Percentiles rank a stretch among this genome's conserved stretches.
These are phyloP conservation scores for Stylonectria norvegica DNA, from an alignment of 2,329 filamentous ascomycete genomes.

Conservation along the genomic window DNA sequence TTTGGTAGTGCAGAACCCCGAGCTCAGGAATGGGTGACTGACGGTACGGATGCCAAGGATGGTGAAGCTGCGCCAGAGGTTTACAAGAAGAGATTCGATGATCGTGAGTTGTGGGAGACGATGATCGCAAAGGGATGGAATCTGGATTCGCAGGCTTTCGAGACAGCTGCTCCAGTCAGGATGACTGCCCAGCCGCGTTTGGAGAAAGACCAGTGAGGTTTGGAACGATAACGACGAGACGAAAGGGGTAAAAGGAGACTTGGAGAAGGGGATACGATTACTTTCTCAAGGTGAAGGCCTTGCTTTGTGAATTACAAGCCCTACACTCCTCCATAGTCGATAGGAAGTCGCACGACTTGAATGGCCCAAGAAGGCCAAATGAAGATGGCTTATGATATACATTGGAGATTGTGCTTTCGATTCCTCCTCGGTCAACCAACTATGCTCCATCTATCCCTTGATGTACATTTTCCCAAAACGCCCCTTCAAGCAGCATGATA, in stretches of 20 bases:
- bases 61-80: slow-evolving; percentile 4
- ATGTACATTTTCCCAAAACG: slow-evolving; percentile 27
- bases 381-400: slow-evolving; percentile 5
- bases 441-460: slow-evolving; percentile 11
- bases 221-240: not conserved
- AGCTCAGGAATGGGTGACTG: not conserved
- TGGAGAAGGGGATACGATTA: too few relatives aligned
- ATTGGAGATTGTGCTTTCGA: slow-evolving; percentile 19
- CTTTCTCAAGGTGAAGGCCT: too few relatives aligned
- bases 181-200: slow-evolving; percentile 20
- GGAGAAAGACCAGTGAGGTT: slow-evolving; percentile 27
- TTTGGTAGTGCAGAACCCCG: slow-evolving; percentile 9
- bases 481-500: slow-evolving; percentile 20
- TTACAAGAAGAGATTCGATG: slow-evolving; percentile 18
- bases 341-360: too few relatives aligned
- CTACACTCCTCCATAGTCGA: too few relatives aligned
- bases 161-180: slow-evolving; percentile 36
- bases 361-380: too few relatives aligned
- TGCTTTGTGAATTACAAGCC: too few relatives aligned
- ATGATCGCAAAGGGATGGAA: slow-evolving; percentile 35
- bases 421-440: slow-evolving; percentile 3
- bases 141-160: slow-evolving; percentile 33
- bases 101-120: slow-evolving; percentile 27
- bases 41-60: not conserved
- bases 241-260: not conserved